Evolutionary conservation across 106 monocot genomes (phyloP).

Genomic region (Ottelia alismoides): DNA sequence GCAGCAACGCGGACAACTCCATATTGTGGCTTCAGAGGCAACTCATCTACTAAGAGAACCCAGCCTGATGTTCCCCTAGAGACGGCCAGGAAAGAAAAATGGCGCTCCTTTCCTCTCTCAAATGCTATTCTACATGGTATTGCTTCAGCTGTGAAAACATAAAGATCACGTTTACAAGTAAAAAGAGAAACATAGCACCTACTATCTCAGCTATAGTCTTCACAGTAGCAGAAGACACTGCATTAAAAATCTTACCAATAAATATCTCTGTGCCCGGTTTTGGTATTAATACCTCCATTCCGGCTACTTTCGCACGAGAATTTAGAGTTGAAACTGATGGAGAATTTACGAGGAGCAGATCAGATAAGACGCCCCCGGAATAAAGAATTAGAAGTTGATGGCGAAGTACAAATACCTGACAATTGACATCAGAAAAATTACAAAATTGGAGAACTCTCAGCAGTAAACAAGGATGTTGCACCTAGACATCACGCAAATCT

Average conservation of each 20-base stretch:
- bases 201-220: neutral
- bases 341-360: too few species aligned
- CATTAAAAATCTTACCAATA: slow-evolving; percentile 29
- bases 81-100: slow-evolving; percentile 54
- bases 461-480: too few species aligned
- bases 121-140: slow-evolving; percentile 89
- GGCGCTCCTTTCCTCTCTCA: slow-evolving; percentile 86
- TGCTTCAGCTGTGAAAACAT: slow-evolving; percentile 35
- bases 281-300: slow-evolving; percentile 38
- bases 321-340: too few species aligned
- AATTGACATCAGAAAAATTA: slow-evolving; percentile 29
- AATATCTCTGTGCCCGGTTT: slow-evolving; percentile 70
- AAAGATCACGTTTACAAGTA: too few species aligned
- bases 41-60: slow-evolving; percentile 69
- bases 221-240: too few species aligned
- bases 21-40: slow-evolving; percentile 34
- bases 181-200: too few species aligned
- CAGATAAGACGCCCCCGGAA: too few species aligned
- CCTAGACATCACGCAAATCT: too few species aligned
- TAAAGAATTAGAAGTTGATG: too few species aligned
- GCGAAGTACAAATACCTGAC: too few species aligned
- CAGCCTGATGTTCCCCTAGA: slow-evolving; percentile 68
- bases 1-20: slow-evolving; percentile 69
- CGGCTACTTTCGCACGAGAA: too few species aligned
- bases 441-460: neutral